Conservation (phyloP, 305 asterid species). For the Withania somnifera region DNA sequence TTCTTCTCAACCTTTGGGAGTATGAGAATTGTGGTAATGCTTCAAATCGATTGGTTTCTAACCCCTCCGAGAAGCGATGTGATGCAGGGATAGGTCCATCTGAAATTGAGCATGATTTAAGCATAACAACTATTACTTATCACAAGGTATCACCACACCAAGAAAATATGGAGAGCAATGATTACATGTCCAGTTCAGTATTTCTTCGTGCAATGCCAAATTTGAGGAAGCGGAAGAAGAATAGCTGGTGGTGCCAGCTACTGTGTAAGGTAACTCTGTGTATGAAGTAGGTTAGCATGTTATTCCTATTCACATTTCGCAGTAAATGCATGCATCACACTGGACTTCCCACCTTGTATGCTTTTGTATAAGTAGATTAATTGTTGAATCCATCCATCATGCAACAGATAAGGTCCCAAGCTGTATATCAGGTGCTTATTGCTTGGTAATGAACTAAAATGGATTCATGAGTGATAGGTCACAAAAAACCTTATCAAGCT, state of each 20-base stretch:
- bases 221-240: slow-evolving; percentile 48
- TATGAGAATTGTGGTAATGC: slow-evolving; percentile 12
- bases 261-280: not conserved
- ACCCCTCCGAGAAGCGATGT: slow-evolving; percentile 5
- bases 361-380: not conserved
- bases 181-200: not conserved
- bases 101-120: slow-evolving; percentile 4
- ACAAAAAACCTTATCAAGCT: too few species aligned
- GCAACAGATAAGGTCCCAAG: not conserved
- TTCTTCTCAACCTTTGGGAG: slow-evolving; percentile 8
- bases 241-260: not conserved
- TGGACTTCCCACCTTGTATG: not conserved
- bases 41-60: not conserved
- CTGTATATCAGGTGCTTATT: not conserved
- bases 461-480: not conserved
- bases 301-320: not conserved
- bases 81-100: slow-evolving; percentile 1
- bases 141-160: not conserved
- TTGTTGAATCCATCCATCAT: not conserved
- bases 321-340: not conserved
- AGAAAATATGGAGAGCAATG: slow-evolving; percentile 17
- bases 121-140: not conserved
- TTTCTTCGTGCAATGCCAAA: slow-evolving; percentile 82
- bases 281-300: not conserved
- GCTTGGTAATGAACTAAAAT: not conserved